Conservation (phyloP, 1,284 basidiomycete species). For the Singerocomus inundabilis region DNA sequence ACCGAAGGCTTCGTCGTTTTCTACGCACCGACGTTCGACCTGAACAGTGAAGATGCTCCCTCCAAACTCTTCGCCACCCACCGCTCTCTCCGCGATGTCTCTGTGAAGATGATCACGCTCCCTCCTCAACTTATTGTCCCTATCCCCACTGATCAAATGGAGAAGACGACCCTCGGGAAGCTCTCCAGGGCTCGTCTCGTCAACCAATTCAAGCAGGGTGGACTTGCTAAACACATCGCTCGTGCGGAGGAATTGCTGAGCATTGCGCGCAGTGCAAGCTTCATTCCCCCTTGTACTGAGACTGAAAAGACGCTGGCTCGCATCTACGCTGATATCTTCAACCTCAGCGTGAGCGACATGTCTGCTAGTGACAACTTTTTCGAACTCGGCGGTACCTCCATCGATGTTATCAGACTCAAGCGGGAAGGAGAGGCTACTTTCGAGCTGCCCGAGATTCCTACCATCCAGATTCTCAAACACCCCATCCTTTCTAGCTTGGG, state of each 20-base stretch:
- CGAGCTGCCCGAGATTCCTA: conserved; percentile 38
- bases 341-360: conserved; percentile 22
- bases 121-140: conserved; percentile 30
- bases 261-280: conserved; percentile 25
- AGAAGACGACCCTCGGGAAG: conserved; percentile 35
- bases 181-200: conserved; percentile 32
- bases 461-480: conserved; percentile 41
- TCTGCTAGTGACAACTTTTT: conserved; percentile 34
- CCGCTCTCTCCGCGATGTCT: conserved; percentile 20
- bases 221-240: conserved; percentile 26
- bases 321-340: conserved; percentile 32
- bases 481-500: conserved; percentile 37
- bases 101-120: conserved; percentile 29
- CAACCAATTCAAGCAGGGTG: conserved; percentile 30
- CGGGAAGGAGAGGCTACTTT: conserved; percentile 37
- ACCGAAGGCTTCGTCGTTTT: conserved; percentile 34
- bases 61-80: conserved; percentile 21
- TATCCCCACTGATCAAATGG: conserved; percentile 30
- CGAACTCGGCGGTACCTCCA: conserved; percentile 35
- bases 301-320: conserved; percentile 26
- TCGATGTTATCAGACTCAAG: conserved; percentile 35
- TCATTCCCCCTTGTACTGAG: conserved; percentile 27
- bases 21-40: conserved; percentile 30
- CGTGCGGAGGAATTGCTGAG: conserved; percentile 31
- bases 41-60: conserved; percentile 20